Evolutionary conservation across 2,329 filamentous ascomycete genomes (phyloP), one percentile per base, ranked within the genome.

Genomic region (Rhynchosporium agropyri): DNA sequence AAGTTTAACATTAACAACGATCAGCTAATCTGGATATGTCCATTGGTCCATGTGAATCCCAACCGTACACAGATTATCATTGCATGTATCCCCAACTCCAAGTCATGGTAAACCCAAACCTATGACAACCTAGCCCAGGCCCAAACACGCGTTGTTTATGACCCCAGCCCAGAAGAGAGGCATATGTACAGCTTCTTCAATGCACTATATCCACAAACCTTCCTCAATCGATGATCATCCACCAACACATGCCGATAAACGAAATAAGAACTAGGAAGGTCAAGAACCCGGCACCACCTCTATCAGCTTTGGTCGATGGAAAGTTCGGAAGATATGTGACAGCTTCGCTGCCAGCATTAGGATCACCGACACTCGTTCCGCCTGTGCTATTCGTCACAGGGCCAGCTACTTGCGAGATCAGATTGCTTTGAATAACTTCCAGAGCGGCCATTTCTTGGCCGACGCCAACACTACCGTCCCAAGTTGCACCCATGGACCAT

Each of bases 261-360:
- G 78, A 75, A 4, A 81, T 68, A 1, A 91, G 73, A 4, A 74
- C 55, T 5, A 88, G 36, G 1, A 84, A 74, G 0, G 89, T 93
- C 51, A 86, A 67, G 64, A 92, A 83, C 12, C 84, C 84, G 38
- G 89, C 90, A 9, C 89, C 91, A 3, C 84, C 88, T 67, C 79
- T 83, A 72, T 92, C 89, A 6, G 80, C 87, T 0, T 79, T 80
- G 0, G 74, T 77, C 5, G 76, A 72, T 4, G 72, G 63, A 10
- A 31, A 33, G 10, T 61, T 40, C 31, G 26, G 58, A n/a, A 51
- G 36, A 12, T 42, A 53, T 12, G 6, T 53, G 33, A 49, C 38
- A 31, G 20, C 12, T 4, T 29, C 48, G 36, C 43, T 65, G 15
- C 73, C 73, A 28, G 72, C 73, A 38, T 54, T 58, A 9, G 72